Evolutionary conservation across 805 yeast species (phyloP).

Genomic region (Wickerhamiella lipophila): DNA sequence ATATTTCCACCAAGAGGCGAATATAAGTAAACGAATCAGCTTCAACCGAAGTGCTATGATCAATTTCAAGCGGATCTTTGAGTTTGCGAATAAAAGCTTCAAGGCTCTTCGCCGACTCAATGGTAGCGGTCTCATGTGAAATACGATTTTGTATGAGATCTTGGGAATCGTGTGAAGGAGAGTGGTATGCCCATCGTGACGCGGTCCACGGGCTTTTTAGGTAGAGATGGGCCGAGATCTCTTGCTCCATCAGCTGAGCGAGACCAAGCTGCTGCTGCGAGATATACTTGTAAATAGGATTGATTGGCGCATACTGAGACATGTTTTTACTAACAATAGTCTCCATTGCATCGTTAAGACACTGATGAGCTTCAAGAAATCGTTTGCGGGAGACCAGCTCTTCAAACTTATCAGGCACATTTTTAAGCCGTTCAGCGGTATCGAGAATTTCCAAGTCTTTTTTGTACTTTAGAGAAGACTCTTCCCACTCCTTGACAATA

Average conservation of each 20-base stretch:
- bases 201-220: constrained; percentile 35
- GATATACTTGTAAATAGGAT: constrained; percentile 25
- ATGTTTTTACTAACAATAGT: constrained; percentile 26
- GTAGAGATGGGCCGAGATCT: constrained; percentile 56
- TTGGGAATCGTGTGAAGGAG: constrained; percentile 10
- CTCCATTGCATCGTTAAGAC: constrained; percentile 35
- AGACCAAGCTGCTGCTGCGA: constrained; percentile 34
- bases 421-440: constrained; percentile 47
- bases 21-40: constrained; percentile 43
- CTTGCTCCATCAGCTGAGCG: constrained; percentile 65
- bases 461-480: constrained; percentile 46
- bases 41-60: constrained; percentile 18
- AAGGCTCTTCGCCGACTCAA: not conserved
- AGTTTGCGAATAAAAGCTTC: constrained; percentile 13
- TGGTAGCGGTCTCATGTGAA: constrained; percentile 2
- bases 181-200: constrained; percentile 21
- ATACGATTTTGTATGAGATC: constrained; percentile 6
- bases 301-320: constrained; percentile 24
- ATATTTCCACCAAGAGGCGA: constrained; percentile 40
- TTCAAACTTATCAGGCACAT: constrained; percentile 53
- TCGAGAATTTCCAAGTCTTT: constrained; percentile 61
- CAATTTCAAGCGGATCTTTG: constrained; percentile 13
- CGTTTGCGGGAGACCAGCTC: constrained; percentile 53
- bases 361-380: constrained; percentile 50
- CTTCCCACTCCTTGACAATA: constrained; percentile 50